Evolutionary conservation across 108 stramenopile species (phyloP), one percentile per base, ranked within the genome.

Genomic region (Nannochloropsis salina): DNA sequence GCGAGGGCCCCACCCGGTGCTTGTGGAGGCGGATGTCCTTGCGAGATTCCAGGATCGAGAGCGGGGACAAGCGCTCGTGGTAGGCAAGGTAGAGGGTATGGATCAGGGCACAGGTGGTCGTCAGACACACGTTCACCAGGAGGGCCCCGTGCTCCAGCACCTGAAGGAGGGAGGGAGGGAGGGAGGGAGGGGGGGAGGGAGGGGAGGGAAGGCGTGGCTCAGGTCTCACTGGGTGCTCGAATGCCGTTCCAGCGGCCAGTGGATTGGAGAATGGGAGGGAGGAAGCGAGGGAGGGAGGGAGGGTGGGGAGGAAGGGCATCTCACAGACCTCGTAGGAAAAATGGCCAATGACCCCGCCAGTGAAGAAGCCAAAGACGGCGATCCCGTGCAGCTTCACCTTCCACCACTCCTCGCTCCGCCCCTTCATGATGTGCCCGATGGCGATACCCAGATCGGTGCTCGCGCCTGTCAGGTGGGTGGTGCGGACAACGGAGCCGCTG

Each of bases 371-470:
- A 51, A 51, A 51, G 47, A 51, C 12, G 12, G 47, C 47, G 47
- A 51, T 51, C 10, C 47, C 47, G 47, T 51, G 47, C 47, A 51
- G 47, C 47, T 51, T 51, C 10, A 82, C 42, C 42, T 82, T 82
- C 82, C 82, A 82, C 42, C 42, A 82, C 42, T 82, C 82, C 12
- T 82, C 82, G 10, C 10, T 11, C 10, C 82, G 82, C 9, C 82
- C 82, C 82, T 82, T 82, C 42, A 82, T 42, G 82, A 82, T 82
- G 82, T 43, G 82, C 42, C 82, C 82, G 10, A 82, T 9, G 12
- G 42, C 82, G 12, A 82, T 82, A 12, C 82, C 82, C 42, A 82
- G 42, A 12, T 82, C 82, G 42, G 82, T 82, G 12, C 42, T 43
- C 10, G 82, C 42, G 42, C 82, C 82, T 12, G 82, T 82, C 82